Evolutionary conservation across 805 yeast species (phyloP).

Genomic region (Ogataea siamensis): DNA sequence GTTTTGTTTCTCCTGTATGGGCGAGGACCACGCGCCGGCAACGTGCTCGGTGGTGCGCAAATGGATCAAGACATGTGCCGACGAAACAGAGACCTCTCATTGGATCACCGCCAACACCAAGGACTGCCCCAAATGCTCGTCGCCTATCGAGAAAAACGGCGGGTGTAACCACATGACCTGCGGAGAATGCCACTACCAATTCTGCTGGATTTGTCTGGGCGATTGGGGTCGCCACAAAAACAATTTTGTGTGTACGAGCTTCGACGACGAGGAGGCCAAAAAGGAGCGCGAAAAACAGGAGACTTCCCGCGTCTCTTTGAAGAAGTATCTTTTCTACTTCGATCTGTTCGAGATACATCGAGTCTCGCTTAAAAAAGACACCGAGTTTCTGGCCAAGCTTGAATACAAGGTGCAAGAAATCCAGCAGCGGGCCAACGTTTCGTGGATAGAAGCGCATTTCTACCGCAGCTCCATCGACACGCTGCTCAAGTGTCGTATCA

Average conservation of each 20-base stretch:
- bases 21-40: conserved; percentile 80
- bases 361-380: conserved; percentile 70
- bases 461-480: conserved; percentile 68
- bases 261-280: conserved; percentile 42
- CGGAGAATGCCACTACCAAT: conserved; percentile 68
- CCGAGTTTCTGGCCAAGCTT: conserved; percentile 57
- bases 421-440: conserved; percentile 61
- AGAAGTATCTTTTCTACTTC: conserved; percentile 72
- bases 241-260: conserved; percentile 61
- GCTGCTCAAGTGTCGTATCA: conserved; percentile 65
- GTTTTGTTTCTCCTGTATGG: conserved; percentile 76
- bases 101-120: conserved; percentile 88
- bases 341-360: conserved; percentile 75
- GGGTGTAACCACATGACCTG: conserved; percentile 98
- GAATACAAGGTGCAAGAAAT: conserved; percentile 60
- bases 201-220: conserved; percentile 90
- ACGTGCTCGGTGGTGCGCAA: conserved; percentile 65
- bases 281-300: conserved; percentile 40
- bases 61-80: conserved; percentile 80
- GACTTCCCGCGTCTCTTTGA: conserved; percentile 47
- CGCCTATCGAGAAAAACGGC: conserved; percentile 87
- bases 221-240: conserved; percentile 72
- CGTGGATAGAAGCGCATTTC: conserved; percentile 89
- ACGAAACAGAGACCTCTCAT: conserved; percentile 82
- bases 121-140: conserved; percentile 77